Conservation (phyloP, 495 filamentous ascomycete genomes). For the Aspergillus ostianus region DNA sequence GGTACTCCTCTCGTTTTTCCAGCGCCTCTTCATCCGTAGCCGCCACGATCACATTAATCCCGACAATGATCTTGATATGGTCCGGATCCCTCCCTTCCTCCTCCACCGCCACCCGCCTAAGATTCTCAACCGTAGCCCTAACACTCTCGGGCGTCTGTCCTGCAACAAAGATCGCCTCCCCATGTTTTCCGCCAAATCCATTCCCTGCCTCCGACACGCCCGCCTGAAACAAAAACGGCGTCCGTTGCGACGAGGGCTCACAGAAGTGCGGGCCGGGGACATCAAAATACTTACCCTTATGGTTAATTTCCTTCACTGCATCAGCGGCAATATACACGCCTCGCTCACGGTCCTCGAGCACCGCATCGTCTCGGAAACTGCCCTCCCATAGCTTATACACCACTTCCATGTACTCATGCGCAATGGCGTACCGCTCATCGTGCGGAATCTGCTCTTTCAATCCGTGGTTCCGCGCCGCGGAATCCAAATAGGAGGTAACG, state of each 20-base stretch:
- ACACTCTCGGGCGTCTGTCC: conserved; percentile 47
- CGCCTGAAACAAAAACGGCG: conserved; percentile 56
- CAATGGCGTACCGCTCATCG: conserved; percentile 58
- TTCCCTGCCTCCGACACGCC: conserved; percentile 54
- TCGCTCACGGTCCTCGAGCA: conserved; percentile 44
- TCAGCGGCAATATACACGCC: conserved; percentile 51
- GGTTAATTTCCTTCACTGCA: conserved; percentile 53
- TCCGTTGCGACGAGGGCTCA: conserved; percentile 56
- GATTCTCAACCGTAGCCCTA: conserved; percentile 47
- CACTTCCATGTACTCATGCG: conserved; percentile 58
- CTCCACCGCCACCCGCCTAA: conserved; percentile 42
- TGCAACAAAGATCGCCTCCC: conserved; percentile 56
- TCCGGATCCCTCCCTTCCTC: conserved; percentile 43
- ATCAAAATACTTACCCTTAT: conserved; percentile 55
- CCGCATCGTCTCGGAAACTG: conserved; percentile 59
- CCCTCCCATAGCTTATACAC: conserved; percentile 61
- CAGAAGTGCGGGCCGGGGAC: conserved; percentile 57
- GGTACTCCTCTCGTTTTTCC: conserved; percentile 48
- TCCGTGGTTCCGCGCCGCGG: conserved; percentile 54
- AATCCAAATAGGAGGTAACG: conserved; percentile 59
- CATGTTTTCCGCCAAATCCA: conserved; percentile 55
- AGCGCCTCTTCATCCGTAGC: conserved; percentile 53
- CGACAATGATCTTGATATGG: conserved; percentile 54
- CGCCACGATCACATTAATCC: conserved; percentile 46
- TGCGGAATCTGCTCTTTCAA: conserved; percentile 49